A percentile compares a stretch with the other conserved stretches of the same genome.
These are phyloP conservation scores for Botryotinia calthae DNA, from an alignment of 2,329 filamentous ascomycete genomes.

Conservation along the genomic window DNA sequence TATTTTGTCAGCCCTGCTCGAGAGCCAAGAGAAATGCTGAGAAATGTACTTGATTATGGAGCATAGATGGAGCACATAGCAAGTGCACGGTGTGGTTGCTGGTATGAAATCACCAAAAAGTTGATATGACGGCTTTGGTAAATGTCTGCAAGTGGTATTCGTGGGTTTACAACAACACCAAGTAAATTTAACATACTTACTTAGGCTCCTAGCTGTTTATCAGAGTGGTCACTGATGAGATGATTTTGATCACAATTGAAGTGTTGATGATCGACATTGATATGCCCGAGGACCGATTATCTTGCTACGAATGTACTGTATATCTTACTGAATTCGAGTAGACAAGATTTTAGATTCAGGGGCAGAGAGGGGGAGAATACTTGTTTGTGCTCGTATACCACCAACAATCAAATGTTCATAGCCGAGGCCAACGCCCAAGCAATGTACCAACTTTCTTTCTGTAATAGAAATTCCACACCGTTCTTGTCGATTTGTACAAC, in stretches of 20 bases:
- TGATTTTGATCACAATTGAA: background rate
- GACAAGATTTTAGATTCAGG: background rate
- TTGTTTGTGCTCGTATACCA: background rate
- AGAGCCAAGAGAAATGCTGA: background rate
- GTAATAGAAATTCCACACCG: background rate
- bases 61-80: background rate
- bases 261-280: background rate
- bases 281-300: background rate
- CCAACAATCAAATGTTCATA: background rate
- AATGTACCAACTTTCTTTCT: background rate
- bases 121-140: background rate
- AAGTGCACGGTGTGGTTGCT: background rate
- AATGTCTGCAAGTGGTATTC: background rate
- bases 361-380: background rate
- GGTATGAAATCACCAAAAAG: background rate
- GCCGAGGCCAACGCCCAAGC: background rate
- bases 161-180: background rate
- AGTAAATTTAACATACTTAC: no score
- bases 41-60: background rate
- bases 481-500: background rate
- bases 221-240: background rate
- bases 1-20: conserved; percentile 14
- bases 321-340: background rate
- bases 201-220: background rate
- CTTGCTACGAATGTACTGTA: background rate